These are phyloP conservation scores for Clonostachys sp. DNA, from an alignment of 2,329 filamentous ascomycete genomes.

Conservation along the genomic window DNA sequence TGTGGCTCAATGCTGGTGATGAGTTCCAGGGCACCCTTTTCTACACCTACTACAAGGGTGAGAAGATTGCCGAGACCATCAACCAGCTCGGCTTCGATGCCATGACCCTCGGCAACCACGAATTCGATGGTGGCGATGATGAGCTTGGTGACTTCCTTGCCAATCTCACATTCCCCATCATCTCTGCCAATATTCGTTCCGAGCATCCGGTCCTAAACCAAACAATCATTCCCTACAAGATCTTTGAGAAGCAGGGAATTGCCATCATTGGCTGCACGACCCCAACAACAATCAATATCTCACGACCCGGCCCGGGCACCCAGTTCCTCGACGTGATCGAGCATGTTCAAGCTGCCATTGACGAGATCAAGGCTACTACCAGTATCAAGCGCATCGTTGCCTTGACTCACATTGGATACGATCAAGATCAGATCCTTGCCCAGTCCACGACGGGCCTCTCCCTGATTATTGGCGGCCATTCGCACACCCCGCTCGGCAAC, in stretches of 20 bases:
- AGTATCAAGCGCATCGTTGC: slow-evolving; percentile 61
- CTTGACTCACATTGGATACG: slow-evolving; percentile 64
- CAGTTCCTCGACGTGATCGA: slow-evolving; percentile 52
- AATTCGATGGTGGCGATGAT: slow-evolving; percentile 63
- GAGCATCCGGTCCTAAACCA: slow-evolving; percentile 53
- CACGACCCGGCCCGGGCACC: slow-evolving; percentile 52
- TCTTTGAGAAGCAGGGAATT: slow-evolving; percentile 57
- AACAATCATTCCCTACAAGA: slow-evolving; percentile 62
- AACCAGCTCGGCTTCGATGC: slow-evolving; percentile 62
- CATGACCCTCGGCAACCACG: slow-evolving; percentile 66
- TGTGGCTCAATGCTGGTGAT: slow-evolving; percentile 63
- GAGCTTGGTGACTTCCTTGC: slow-evolving; percentile 55
- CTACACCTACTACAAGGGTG: slow-evolving; percentile 62
- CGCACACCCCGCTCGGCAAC: slow-evolving; percentile 54
- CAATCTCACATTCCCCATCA: slow-evolving; percentile 61
- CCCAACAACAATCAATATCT: slow-evolving; percentile 51
- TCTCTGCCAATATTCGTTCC: slow-evolving; percentile 59
- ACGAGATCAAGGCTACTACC: slow-evolving; percentile 52
- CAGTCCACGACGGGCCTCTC: slow-evolving; percentile 56
- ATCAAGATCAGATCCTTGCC: slow-evolving; percentile 57
- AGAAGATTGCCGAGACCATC: slow-evolving; percentile 63
- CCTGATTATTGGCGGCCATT: slow-evolving; percentile 64
- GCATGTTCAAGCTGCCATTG: slow-evolving; percentile 56
- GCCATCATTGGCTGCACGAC: slow-evolving; percentile 64
- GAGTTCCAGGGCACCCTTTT: slow-evolving; percentile 67